Percentiles rank a stretch among this genome's conserved stretches.
Evolutionary conservation across 2,329 filamentous ascomycete genomes (phyloP).

Genomic region (Colletotrichum costaricense): DNA sequence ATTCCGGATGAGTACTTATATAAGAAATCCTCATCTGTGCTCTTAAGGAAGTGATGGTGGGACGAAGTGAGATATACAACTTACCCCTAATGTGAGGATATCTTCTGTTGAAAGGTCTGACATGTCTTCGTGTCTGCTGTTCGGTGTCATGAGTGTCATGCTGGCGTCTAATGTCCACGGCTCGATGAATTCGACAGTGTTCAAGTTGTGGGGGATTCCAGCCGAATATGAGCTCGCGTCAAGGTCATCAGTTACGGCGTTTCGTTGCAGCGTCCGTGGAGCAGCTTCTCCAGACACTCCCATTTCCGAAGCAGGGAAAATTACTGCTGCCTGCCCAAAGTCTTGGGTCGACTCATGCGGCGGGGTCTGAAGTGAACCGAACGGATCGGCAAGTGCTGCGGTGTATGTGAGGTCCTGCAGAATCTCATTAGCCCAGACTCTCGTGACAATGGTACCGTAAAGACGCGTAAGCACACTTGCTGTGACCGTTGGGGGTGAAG

Average conservation of each 20-base stretch:
- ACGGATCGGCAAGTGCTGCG: not conserved
- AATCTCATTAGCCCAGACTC: not conserved
- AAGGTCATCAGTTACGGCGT: not conserved
- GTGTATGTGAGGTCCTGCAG: not conserved
- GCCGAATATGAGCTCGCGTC: not conserved
- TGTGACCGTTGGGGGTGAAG: not conserved
- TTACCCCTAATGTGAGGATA: not conserved
- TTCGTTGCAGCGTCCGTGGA: not conserved
- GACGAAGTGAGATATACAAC: not conserved
- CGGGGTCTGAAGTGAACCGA: not conserved
- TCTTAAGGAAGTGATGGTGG: not conserved
- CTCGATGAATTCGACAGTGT: not conserved
- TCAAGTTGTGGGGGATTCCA: not conserved
- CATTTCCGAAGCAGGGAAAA: not conserved
- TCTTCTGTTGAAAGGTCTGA: not conserved
- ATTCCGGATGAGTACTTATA: not conserved
- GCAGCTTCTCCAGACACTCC: not conserved
- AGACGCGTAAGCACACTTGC: not conserved
- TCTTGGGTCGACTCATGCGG: not conserved
- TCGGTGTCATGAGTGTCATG: not conserved
- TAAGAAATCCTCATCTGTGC: not conserved
- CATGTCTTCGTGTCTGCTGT: not conserved
- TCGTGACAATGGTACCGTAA: not conserved
- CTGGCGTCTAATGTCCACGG: not conserved
- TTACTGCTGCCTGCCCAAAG: not conserved